These are phyloP conservation scores for Ehretia macrophylla DNA, from an alignment of 257 asterid genomes.

Conservation along the genomic window DNA sequence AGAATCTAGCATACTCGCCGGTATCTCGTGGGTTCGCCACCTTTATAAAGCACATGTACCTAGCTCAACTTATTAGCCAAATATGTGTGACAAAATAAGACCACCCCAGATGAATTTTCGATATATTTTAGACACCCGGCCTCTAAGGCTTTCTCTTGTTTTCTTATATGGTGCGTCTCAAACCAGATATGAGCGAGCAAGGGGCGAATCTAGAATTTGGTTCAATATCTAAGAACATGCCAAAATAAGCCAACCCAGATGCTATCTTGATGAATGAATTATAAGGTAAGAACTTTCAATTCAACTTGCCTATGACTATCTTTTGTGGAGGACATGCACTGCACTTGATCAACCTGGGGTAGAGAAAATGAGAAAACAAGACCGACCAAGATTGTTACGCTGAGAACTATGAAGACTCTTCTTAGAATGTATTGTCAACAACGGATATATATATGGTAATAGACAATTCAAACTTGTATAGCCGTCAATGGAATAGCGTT, in stretches of 20 bases:
- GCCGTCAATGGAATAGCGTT: constrained; percentile 56
- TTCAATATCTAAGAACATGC: no score
- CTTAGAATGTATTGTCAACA: not conserved
- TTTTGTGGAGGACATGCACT: no score
- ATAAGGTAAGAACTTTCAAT: no score
- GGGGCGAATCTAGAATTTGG: no score
- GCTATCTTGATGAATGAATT: no score
- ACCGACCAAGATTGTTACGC: no score
- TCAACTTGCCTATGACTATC: no score
- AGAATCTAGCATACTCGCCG: constrained; percentile 39
- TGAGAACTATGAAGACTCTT: constrained; percentile 5
- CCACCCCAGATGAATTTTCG: constrained; percentile 4
- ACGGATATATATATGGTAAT: constrained; percentile 13
- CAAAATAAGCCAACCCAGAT: no score
- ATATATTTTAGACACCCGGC: not conserved
- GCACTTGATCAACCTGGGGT: no score
- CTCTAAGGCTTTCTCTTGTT: not conserved
- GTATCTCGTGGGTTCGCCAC: constrained; percentile 68
- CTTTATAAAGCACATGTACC: constrained; percentile 41
- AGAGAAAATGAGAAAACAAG: no score
- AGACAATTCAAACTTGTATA: constrained; percentile 10
- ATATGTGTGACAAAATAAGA: not conserved
- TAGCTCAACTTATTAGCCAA: not conserved
- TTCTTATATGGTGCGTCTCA: constrained; percentile 3
- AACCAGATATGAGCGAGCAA: no score